phyloP scores from a whole-genome alignment of 306 rosid species.

The Rubus parviflorus region DNA sequence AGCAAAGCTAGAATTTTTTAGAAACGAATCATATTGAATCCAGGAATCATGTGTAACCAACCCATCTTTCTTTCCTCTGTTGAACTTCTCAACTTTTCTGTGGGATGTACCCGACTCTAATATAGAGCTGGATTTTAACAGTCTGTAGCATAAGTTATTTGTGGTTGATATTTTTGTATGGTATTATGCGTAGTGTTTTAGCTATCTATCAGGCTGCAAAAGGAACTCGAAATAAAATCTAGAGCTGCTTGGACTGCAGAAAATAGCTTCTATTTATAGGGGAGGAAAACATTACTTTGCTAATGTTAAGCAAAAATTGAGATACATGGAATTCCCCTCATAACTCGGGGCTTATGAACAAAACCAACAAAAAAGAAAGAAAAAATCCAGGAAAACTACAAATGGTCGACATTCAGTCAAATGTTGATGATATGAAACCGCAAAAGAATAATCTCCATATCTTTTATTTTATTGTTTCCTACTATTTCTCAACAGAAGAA shows the following conservation, averaged over 20 bases:
- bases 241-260: background rate
- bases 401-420: constrained; percentile 14
- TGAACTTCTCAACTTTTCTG: background rate
- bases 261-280: background rate
- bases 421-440: constrained; percentile 17
- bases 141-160: background rate
- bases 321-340: constrained; percentile 17
- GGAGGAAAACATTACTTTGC: background rate
- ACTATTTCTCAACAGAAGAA: constrained; percentile 8
- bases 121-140: background rate
- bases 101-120: background rate
- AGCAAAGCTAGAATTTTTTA: background rate
- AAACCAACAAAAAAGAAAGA: background rate
- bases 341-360: constrained; percentile 20
- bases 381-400: constrained; percentile 14
- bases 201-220: background rate
- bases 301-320: background rate
- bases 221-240: background rate
- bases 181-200: background rate
- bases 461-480: constrained; percentile 35
- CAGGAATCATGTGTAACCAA: no score
- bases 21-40: background rate
- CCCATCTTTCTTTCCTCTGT: background rate
- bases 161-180: background rate
- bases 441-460: constrained; percentile 27